phyloP scores from a whole-genome alignment of 2,329 filamentous ascomycete species.

The Curvularia hawaiiensis region DNA sequence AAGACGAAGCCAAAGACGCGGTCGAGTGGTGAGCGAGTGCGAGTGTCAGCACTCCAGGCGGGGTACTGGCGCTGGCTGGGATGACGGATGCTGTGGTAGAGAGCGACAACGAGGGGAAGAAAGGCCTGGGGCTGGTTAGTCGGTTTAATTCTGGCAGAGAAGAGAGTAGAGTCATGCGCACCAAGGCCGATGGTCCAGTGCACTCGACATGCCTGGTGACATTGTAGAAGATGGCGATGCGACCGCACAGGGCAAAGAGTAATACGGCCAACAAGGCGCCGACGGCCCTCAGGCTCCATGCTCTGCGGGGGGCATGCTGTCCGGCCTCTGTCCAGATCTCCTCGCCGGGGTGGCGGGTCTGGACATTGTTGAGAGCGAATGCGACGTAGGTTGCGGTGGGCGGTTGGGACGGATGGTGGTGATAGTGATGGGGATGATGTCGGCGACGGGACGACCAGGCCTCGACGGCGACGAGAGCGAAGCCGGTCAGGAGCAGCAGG shows the following conservation, averaged over 20 bases:
- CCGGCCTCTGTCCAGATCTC: slow-evolving; percentile 36
- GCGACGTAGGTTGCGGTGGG: slow-evolving; percentile 33
- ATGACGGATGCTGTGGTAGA: slow-evolving; percentile 38
- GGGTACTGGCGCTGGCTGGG: slow-evolving; percentile 33
- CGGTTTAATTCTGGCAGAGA: not conserved
- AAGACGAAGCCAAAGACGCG: slow-evolving; percentile 34
- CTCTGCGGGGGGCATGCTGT: slow-evolving; percentile 17
- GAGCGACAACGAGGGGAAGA: slow-evolving; percentile 40
- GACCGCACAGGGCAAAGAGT: slow-evolving; percentile 38
- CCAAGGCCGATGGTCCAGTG: slow-evolving; percentile 34
- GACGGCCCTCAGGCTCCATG: slow-evolving; percentile 28
- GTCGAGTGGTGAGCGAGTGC: slow-evolving; percentile 31
- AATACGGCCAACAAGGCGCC: slow-evolving; percentile 35
- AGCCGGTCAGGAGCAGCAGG: slow-evolving; percentile 41
- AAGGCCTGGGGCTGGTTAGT: slow-evolving; percentile 32
- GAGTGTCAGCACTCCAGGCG: slow-evolving; percentile 36
- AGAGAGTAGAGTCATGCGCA: slow-evolving; percentile 11
- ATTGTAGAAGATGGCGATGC: slow-evolving; percentile 39
- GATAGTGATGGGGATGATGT: not conserved
- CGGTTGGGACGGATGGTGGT: slow-evolving; percentile 17
- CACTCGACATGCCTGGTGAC: slow-evolving; percentile 41
- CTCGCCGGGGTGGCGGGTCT: slow-evolving; percentile 28
- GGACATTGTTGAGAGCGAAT: slow-evolving; percentile 37
- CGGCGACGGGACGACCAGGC: slow-evolving; percentile 21
- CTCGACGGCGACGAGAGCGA: slow-evolving; percentile 37